Evolutionary conservation across 192 early-diverging fungal species (phyloP), one percentile per base, ranked within the genome.

Genomic region (Coemansia nantahalensis): DNA sequence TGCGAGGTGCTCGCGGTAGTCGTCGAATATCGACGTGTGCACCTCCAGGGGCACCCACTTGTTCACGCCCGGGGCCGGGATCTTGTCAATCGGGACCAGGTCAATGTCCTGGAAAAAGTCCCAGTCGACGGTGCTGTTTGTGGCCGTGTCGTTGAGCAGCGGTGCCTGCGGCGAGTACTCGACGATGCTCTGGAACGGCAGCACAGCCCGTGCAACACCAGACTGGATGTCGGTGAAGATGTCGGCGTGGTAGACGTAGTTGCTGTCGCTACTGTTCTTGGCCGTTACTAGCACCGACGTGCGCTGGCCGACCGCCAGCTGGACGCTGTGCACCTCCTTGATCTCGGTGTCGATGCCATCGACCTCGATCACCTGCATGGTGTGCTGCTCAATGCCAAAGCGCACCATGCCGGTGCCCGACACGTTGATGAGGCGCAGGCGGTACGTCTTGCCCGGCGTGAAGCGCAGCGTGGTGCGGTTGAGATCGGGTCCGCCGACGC

Each of bases 401-500:
- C 80, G 64, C 60, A 86, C 88, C 65, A 83, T 86, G 32, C 81
- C 79, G 35, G 88, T 79, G 12, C 83, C 84, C 24, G 83, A 83
- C 61, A 85, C 87, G 69, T 86, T 89, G 52, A 95, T 72, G 39
- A 95, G 45, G 9, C 93, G 86, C 55, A 95, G 65, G 43, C 89
- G 83, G 66, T 92, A 92, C 10, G 78, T 89, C 66, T 91, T 93
- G 28, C 87, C 88, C 8, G 90, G 82, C 17, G 56, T 54, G 62
- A 95, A 85, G 23, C 42, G 43, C 56, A 89, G 60, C 24, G 61
- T 69, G 4, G 77, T 80, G 13, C 58, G 53, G 41, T 80, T 57
- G 22, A 58, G 46, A 17, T 89, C 78, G n/a, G 70, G 58, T 13
- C 81, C 82, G 35, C 84, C 83, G 23, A 35, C 63, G 37, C 77